Conservation (phyloP, 306 rosid species). For the barrel medic (Medicago truncatula) region DNA sequence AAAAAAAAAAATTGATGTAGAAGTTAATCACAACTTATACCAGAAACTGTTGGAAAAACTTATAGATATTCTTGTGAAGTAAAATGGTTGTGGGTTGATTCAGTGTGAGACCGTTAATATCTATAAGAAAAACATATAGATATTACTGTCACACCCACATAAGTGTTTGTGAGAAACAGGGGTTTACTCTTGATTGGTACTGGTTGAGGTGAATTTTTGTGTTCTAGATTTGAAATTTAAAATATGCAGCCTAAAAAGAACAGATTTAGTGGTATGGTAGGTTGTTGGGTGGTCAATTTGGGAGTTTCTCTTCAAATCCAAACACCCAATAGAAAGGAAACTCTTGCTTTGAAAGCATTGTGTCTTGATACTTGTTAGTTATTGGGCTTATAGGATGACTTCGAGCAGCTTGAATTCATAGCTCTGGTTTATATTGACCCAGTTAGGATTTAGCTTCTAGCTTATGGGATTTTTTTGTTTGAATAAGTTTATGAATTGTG, state of each 20-base stretch:
- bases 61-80: not conserved
- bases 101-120: not conserved
- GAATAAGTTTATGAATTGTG: not conserved
- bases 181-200: not conserved
- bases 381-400: conserved; percentile 17
- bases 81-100: not conserved
- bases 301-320: not conserved
- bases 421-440: not conserved
- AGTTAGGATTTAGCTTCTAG: not conserved
- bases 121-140: no score
- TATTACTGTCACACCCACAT: not conserved
- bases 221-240: not conserved
- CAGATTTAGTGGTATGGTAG: not conserved
- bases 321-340: not conserved
- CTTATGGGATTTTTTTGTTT: not conserved
- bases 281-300: conserved; percentile 21
- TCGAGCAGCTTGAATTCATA: not conserved
- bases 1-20: not conserved
- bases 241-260: not conserved
- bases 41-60: not conserved
- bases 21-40: not conserved
- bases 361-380: not conserved
- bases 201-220: not conserved
- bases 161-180: conserved; percentile 8
- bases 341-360: conserved; percentile 1